Percentiles rank a stretch among this genome's conserved stretches.
Conservation (phyloP, 2,329 filamentous ascomycete species). For the Fusarium sp. region DNA sequence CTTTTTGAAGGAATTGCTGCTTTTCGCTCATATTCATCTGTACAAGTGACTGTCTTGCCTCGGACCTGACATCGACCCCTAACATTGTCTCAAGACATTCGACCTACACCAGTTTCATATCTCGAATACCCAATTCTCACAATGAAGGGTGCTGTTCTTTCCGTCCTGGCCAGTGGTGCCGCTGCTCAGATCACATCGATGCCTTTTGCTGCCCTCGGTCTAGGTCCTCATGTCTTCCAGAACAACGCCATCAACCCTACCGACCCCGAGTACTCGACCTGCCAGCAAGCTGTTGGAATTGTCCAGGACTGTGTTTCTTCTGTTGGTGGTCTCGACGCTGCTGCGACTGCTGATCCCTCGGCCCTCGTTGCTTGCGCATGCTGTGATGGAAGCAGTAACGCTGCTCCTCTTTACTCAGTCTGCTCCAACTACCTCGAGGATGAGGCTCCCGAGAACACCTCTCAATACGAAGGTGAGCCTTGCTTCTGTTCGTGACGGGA, state of each 20-base stretch:
- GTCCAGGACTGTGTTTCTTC: conserved; percentile 36
- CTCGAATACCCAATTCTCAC: conserved; percentile 5
- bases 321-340: conserved; percentile 36
- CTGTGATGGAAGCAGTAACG: conserved; percentile 31
- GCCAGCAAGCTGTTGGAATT: conserved; percentile 32
- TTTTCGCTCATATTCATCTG: conserved; percentile 5
- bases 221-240: conserved; percentile 33
- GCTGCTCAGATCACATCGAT: conserved; percentile 41
- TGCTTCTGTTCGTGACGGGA: neutral
- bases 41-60: conserved; percentile 16
- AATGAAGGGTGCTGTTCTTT: conserved; percentile 40
- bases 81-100: neutral
- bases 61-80: neutral
- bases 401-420: conserved; percentile 41
- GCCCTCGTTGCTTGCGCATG: conserved; percentile 44
- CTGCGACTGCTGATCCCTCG: conserved; percentile 35
- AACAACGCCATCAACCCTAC: conserved; percentile 38
- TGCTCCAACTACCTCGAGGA: conserved; percentile 44
- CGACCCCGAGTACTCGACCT: conserved; percentile 40
- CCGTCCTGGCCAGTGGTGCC: conserved; percentile 35
- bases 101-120: neutral
- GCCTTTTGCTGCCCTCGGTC: conserved; percentile 21
- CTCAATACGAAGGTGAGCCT: conserved; percentile 41
- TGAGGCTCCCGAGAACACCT: conserved; percentile 32
- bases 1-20: conserved; percentile 9